Percentiles rank a stretch among this genome's conserved stretches.
phyloP scores from a whole-genome alignment of 2,329 filamentous ascomycete genomes.

The Calycina marina region DNA sequence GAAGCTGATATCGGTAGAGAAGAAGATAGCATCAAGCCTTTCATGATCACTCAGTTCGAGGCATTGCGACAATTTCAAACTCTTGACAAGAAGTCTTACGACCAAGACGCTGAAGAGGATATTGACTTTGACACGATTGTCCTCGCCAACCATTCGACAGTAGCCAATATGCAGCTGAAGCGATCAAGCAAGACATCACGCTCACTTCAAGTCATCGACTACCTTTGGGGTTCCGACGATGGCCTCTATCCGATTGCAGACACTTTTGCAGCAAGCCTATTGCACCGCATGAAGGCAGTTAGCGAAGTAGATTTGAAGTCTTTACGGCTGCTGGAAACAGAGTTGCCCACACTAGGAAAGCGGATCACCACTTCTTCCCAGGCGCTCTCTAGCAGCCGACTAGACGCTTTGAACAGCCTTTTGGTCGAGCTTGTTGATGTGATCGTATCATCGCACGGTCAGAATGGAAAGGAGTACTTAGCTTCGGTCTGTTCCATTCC shows the following conservation, averaged over 20 bases:
- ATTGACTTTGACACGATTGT: slow-evolving; percentile 15
- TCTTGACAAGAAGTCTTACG: slow-evolving; percentile 9
- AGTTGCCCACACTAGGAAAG: slow-evolving; percentile 45
- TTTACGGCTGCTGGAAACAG: slow-evolving; percentile 47
- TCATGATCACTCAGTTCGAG: slow-evolving; percentile 41
- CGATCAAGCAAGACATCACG: slow-evolving; percentile 13
- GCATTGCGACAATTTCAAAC: slow-evolving; percentile 32
- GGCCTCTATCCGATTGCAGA: slow-evolving; percentile 31
- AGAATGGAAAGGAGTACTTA: slow-evolving; percentile 1
- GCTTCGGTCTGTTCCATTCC: neutral
- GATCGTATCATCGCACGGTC: slow-evolving; percentile 15
- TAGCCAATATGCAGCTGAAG: slow-evolving; percentile 17
- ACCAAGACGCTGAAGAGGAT: neutral
- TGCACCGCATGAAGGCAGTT: slow-evolving; percentile 38
- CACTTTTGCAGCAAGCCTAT: slow-evolving; percentile 34
- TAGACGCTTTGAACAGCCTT: slow-evolving; percentile 26
- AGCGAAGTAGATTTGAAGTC: slow-evolving; percentile 41
- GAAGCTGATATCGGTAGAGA: slow-evolving; percentile 31
- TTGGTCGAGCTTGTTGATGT: slow-evolving; percentile 11
- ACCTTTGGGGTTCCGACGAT: slow-evolving; percentile 19
- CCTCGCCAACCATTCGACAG: slow-evolving; percentile 19
- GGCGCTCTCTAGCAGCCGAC: slow-evolving; percentile 31
- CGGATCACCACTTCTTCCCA: slow-evolving; percentile 23
- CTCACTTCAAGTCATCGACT: slow-evolving; percentile 17
- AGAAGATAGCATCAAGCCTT: slow-evolving; percentile 30